Evolutionary conservation across 305 asterid genomes (phyloP).

Genomic region (Fraxinus angustifolia): DNA sequence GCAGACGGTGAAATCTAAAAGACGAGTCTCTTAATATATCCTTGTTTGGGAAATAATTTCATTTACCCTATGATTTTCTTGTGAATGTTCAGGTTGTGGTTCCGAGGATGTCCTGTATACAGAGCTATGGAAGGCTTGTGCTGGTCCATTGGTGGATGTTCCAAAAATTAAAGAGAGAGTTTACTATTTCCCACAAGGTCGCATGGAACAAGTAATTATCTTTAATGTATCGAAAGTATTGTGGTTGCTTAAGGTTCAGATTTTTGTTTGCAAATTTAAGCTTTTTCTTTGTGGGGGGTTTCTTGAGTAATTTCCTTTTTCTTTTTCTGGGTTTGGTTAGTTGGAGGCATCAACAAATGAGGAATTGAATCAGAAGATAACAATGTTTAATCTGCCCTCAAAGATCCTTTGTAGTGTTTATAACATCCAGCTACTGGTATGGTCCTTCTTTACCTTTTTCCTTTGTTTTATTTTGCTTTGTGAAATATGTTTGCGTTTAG

Average conservation of each 20-base stretch:
- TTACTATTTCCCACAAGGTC: slow-evolving; percentile 89
- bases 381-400: slow-evolving; percentile 63
- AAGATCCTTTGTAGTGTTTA: slow-evolving; percentile 73
- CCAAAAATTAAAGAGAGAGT: slow-evolving; percentile 63
- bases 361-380: slow-evolving; percentile 63
- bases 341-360: slow-evolving; percentile 86
- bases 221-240: neutral
- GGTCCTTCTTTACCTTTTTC: slow-evolving; percentile 5
- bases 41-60: slow-evolving; percentile 6
- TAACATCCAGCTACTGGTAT: slow-evolving; percentile 62
- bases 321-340: slow-evolving; percentile 38
- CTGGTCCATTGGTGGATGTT: slow-evolving; percentile 87
- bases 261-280: slow-evolving; percentile 26
- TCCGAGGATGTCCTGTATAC: slow-evolving; percentile 50
- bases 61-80: neutral
- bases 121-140: slow-evolving; percentile 93
- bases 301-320: slow-evolving; percentile 18
- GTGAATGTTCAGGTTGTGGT: slow-evolving; percentile 41
- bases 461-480: slow-evolving; percentile 8
- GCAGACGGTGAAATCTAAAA: slow-evolving; percentile 39
- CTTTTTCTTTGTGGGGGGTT: neutral
- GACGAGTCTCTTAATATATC: neutral
- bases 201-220: slow-evolving; percentile 79
- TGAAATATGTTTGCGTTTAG: neutral
- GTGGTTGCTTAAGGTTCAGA: slow-evolving; percentile 17